Evolutionary conservation across 1,284 basidiomycete genomes (phyloP), one percentile per base, ranked within the genome.

Genomic region (Trichosporon asahii): DNA sequence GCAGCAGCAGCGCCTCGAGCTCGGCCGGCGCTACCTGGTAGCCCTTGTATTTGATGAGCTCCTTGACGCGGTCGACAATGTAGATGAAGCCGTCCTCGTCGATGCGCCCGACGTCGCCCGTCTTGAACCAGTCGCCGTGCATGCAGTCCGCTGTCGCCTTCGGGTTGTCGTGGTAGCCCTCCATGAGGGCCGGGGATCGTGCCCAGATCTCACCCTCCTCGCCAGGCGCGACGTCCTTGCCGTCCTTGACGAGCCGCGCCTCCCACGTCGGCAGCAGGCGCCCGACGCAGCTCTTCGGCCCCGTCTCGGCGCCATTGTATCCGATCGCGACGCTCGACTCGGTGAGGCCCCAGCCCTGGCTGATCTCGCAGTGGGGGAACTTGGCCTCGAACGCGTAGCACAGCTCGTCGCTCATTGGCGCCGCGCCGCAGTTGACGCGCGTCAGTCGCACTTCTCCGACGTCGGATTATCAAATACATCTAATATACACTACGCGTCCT

Each of bases 191-290:
- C 0, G 90, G 90, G 0, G 92, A 92, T 65, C 88, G 85, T 5
- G 93, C 72, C 90, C 91, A 93, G 15, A 96, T 77, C 80, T 96
- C 94, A 2, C 94, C 94, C 0, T 87, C 82, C 71, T 89, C 83
- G 18, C 86, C 87, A 18, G 15, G 2, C 15, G 57, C 21, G 27
- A 61, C 57, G 64, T 81, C 82, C 6, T 75, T 73, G 11, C 79
- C 76, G 1, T 71, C 67, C 66, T 78, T 74, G 11, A 95, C 89
- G 15, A 97, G 80, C 8, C 91, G 87, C 0, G 90, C 89, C 78
- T 94, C 88, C 29, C 94, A 86, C 73, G 92, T 92, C 0, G 95
- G 90, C 11, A 95, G 79, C 1, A 95, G 84, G 1, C 86, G 79
- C 0, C 95, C 94, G 57, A 91, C 87, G 53, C 88, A 87, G 46